Percentiles rank a stretch among this genome's conserved stretches.
Evolutionary conservation across 2,329 filamentous ascomycete genomes (phyloP).

Genomic region (Cladosporium sp.): DNA sequence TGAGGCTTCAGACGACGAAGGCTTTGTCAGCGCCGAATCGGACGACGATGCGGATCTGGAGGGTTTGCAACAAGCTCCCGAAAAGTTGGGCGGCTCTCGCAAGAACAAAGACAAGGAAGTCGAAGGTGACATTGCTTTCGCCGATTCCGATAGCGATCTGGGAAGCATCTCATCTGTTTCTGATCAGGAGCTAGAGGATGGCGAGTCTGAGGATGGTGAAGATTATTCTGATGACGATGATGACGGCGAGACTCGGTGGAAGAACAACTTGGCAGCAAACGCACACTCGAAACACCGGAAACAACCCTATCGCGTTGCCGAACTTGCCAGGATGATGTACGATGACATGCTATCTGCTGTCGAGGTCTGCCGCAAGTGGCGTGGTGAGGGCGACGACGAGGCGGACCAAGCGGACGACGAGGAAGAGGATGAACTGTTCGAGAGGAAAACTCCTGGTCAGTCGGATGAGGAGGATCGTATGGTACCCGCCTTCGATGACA

Average conservation of each 20-base stretch:
- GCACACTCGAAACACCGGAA: slow-evolving; percentile 69
- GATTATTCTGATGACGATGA: slow-evolving; percentile 61
- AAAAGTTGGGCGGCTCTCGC: slow-evolving; percentile 47
- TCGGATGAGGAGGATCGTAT: slow-evolving; percentile 65
- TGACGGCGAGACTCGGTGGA: slow-evolving; percentile 75
- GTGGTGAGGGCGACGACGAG: slow-evolving; percentile 57
- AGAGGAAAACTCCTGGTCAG: slow-evolving; percentile 50
- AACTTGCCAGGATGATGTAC: slow-evolving; percentile 86
- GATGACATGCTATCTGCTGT: slow-evolving; percentile 70
- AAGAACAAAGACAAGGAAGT: slow-evolving; percentile 45
- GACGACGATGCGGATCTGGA: slow-evolving; percentile 53
- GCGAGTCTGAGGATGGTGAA: slow-evolving; percentile 57
- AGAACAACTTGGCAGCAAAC: slow-evolving; percentile 74
- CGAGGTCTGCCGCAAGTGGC: slow-evolving; percentile 77
- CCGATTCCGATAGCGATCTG: slow-evolving; percentile 94
- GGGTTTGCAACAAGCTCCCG: slow-evolving; percentile 40
- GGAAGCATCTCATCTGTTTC: slow-evolving; percentile 73
- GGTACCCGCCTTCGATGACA: slow-evolving; percentile 75
- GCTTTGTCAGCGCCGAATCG: slow-evolving; percentile 44
- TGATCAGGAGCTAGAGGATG: slow-evolving; percentile 51
- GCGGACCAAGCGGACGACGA: slow-evolving; percentile 55
- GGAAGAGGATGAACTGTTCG: slow-evolving; percentile 61
- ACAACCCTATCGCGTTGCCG: slow-evolving; percentile 70
- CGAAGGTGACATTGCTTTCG: slow-evolving; percentile 78
- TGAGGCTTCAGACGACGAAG: slow-evolving; percentile 49